A percentile compares a stretch with the other conserved stretches of the same genome.
Evolutionary conservation across 2,329 filamentous ascomycete genomes (phyloP).

Genomic region (Fusarium sp.): DNA sequence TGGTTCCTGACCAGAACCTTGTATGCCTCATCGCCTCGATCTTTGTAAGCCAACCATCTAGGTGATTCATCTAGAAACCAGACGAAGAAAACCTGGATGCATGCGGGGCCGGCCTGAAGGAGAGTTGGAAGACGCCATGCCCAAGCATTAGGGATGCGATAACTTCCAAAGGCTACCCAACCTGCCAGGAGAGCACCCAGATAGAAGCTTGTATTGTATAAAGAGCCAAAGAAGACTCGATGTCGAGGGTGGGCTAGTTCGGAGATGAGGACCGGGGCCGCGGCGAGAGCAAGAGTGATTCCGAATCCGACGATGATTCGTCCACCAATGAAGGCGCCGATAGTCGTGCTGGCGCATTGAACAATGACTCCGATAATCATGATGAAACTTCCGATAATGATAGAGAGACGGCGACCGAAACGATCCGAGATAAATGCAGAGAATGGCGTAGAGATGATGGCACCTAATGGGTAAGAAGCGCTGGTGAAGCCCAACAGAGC

Average conservation of each 20-base stretch:
- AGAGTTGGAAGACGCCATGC: conserved; percentile 39
- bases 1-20: conserved; percentile 25
- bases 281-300: conserved; percentile 65
- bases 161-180: conserved; percentile 34
- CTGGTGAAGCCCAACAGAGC: conserved; percentile 51
- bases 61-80: conserved; percentile 37
- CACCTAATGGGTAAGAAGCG: conserved; percentile 64
- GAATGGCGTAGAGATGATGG: conserved; percentile 48
- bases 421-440: conserved; percentile 42
- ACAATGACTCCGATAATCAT: conserved; percentile 35
- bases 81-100: conserved; percentile 27
- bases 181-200: conserved; percentile 24
- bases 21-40: conserved; percentile 22
- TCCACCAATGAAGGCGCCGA: conserved; percentile 66
- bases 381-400: conserved; percentile 44
- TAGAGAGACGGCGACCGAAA: conserved; percentile 50
- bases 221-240: conserved; percentile 24
- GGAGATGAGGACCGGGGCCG: conserved; percentile 59
- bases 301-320: conserved; percentile 68
- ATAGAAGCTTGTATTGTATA: conserved; percentile 19
- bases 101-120: conserved; percentile 28
- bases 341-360: conserved; percentile 19
- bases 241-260: conserved; percentile 34
- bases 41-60: conserved; percentile 29
- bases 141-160: conserved; percentile 21